Percentiles rank a stretch among this genome's conserved stretches.
These are phyloP conservation scores for Tinospora cordifolia DNA, from an alignment of 164 flowering plant genomes.

Conservation along the genomic window DNA sequence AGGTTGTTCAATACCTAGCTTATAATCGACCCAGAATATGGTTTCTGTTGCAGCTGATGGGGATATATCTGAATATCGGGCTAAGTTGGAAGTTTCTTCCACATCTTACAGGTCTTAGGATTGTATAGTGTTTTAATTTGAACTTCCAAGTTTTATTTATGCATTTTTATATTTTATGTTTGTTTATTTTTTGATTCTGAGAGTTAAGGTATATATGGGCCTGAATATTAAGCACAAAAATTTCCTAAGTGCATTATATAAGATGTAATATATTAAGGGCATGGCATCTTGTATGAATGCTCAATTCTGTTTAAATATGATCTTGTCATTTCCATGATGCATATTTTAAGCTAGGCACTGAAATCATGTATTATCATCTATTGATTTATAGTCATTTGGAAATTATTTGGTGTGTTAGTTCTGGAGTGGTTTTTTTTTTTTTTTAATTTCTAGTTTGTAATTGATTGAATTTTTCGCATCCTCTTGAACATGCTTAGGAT, in stretches of 20 bases:
- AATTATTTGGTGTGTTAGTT: background rate
- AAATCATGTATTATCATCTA: too few species aligned
- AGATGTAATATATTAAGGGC: background rate
- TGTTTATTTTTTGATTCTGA: background rate
- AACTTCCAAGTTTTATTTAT: background rate
- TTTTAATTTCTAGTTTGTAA: background rate
- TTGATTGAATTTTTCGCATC: background rate
- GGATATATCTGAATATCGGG: too few species aligned
- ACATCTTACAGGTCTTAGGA: background rate
- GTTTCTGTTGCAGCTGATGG: too few species aligned
- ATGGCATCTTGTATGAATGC: background rate
- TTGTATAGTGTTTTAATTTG: background rate
- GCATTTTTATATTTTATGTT: too few species aligned
- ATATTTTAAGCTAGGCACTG: background rate
- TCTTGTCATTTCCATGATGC: background rate
- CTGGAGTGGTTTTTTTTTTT: background rate
- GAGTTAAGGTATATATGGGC: background rate
- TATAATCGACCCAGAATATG: too few species aligned
- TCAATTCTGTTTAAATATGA: background rate
- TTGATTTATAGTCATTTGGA: background rate
- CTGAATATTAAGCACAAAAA: background rate
- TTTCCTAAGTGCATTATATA: background rate
- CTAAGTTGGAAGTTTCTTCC: too few species aligned
- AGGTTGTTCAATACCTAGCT: too few species aligned
- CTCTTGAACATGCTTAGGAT: constrained; percentile 48